These are phyloP conservation scores for Heimioporus punctisporus DNA, from an alignment of 1,284 basidiomycete species.

Conservation along the genomic window DNA sequence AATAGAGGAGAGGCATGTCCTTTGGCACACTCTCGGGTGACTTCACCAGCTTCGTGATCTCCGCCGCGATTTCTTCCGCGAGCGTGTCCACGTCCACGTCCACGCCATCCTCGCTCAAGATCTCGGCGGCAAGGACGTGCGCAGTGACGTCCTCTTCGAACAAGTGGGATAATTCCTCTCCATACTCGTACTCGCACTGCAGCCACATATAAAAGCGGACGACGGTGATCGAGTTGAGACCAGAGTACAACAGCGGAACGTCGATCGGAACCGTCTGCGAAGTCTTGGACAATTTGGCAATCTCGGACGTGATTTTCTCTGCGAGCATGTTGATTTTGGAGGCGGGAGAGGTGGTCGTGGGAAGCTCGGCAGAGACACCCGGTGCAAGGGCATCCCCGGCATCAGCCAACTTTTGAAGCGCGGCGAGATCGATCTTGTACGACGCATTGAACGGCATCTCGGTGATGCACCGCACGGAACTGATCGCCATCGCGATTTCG, in stretches of 20 bases:
- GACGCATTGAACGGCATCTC: slow-evolving; percentile 33
- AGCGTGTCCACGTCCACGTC: too few relatives aligned
- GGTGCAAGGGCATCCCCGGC: slow-evolving; percentile 11
- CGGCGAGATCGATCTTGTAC: slow-evolving; percentile 29
- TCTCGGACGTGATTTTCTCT: slow-evolving; percentile 18
- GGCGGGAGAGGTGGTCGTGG: not conserved
- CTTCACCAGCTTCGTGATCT: too few relatives aligned
- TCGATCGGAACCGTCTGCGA: slow-evolving; percentile 12
- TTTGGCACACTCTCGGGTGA: too few relatives aligned
- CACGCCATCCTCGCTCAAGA: too few relatives aligned
- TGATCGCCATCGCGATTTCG: slow-evolving; percentile 22
- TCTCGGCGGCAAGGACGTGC: too few relatives aligned
- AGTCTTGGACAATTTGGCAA: slow-evolving; percentile 18
- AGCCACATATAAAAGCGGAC: slow-evolving; percentile 29
- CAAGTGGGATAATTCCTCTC: slow-evolving; percentile 19
- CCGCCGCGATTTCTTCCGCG: too few relatives aligned
- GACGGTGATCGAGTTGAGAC: slow-evolving; percentile 27
- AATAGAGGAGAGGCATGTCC: too few relatives aligned
- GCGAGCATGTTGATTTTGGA: slow-evolving; percentile 19
- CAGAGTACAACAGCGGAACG: slow-evolving; percentile 25
- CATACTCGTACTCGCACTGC: slow-evolving; percentile 27
- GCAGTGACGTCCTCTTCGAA: slow-evolving; percentile 25
- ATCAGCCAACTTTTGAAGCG: slow-evolving; percentile 25
- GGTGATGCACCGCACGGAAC: slow-evolving; percentile 20
- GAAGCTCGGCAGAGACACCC: slow-evolving; percentile 8